Percentiles rank a stretch among this genome's conserved stretches.
phyloP scores from a whole-genome alignment of 768 basidiomycete species.

The Tulasnella sp. region DNA sequence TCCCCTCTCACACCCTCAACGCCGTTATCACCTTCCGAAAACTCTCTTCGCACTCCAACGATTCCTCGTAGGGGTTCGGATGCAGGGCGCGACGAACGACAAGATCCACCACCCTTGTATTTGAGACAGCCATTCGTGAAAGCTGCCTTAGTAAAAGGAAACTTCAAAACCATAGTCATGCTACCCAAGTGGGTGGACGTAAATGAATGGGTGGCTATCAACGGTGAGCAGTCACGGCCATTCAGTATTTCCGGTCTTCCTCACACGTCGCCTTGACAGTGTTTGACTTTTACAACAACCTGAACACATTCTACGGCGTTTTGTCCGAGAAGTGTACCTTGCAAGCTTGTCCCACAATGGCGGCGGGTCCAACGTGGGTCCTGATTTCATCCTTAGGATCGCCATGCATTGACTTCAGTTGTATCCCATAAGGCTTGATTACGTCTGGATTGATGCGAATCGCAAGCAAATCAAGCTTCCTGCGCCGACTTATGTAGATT shows the following conservation, averaged over 20 bases:
- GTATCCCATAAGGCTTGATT: slow-evolving; percentile 52
- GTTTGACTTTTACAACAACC: slow-evolving; percentile 92
- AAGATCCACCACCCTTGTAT: slow-evolving; percentile 45
- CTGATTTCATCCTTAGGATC: not conserved
- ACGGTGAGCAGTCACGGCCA: slow-evolving; percentile 46
- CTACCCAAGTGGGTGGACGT: slow-evolving; percentile 90
- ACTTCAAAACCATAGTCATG: slow-evolving; percentile 96
- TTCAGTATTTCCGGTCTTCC: too few species aligned
- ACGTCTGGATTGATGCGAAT: slow-evolving; percentile 87
- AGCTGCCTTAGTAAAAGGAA: slow-evolving; percentile 90
- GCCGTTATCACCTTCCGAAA: not conserved
- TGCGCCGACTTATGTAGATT: slow-evolving; percentile 94
- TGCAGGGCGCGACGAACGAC: slow-evolving; percentile 3
- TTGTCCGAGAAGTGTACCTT: slow-evolving; percentile 88
- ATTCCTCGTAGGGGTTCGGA: not conserved
- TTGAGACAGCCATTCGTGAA: slow-evolving; percentile 91
- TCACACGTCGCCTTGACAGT: too few species aligned
- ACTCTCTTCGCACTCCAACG: not conserved
- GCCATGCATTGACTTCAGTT: not conserved
- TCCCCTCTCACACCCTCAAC: not conserved
- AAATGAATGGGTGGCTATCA: slow-evolving; percentile 95
- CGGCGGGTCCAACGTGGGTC: slow-evolving; percentile 69
- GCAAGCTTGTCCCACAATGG: slow-evolving; percentile 83
- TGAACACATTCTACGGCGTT: slow-evolving; percentile 94
- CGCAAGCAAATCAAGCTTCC: slow-evolving; percentile 78